Evolutionary conservation across 2,329 filamentous ascomycete genomes (phyloP), one percentile per base, ranked within the genome.

Genomic region (Talaromyces funiculosus): DNA sequence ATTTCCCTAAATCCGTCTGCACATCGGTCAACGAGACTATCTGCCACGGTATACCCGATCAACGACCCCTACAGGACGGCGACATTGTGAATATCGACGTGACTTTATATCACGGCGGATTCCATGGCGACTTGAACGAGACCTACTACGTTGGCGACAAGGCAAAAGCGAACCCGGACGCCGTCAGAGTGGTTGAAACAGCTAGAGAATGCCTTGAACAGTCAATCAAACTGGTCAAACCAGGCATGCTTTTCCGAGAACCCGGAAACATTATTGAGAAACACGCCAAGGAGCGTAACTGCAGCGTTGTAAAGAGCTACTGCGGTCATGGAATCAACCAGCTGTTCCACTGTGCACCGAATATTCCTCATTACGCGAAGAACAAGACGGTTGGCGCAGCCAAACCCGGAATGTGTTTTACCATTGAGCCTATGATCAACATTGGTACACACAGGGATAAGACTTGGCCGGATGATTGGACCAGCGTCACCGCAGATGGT

Each of bases 381-480:
- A 99, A 97, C 79, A 99, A 97, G 84, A 91, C 93, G 0, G 89
- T 97, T 1, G 94, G 94, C 53, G 86, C 90, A 68, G 94, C 92
- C 62, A 97, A 97, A 79, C 88, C 90, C 0, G 94, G 94, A 58
- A 97, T 97, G 92, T 96, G 92, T 65, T 99, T 99, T 71, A 99
- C 94, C 0, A 99, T 99, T 63, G 94, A 99, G 78, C 94, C 94
- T 16, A 99, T 99, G 94, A 92, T 99, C 72, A 92, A 91, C 42
- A 76, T 97, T 59, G 94, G 94, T 61, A 92, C 90, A 63, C 90
- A 96, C 76, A 86, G 86, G 64, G 94, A 99, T 72, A 89, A 94
- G 73, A 97, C 92, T 0, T 99, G 94, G 94, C 94, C 94, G 0
- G 94, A 99, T 73, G 91, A 97, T 79, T 99, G 94, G 94, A 99